Evolutionary conservation across 73 alveolate genomes (phyloP).

Genomic region (Paramecium octaurelia): DNA sequence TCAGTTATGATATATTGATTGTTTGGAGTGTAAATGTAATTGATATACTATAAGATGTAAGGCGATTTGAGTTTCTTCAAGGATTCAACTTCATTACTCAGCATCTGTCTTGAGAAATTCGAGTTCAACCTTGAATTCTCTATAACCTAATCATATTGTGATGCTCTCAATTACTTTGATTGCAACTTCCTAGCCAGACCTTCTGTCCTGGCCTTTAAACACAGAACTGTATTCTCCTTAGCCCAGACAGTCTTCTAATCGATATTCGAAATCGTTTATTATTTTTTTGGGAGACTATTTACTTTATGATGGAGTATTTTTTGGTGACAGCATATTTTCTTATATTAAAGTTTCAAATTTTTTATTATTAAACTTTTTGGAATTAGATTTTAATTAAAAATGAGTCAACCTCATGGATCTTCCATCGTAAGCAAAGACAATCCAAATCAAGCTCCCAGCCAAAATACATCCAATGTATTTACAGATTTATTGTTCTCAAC

Average conservation of each 20-base stretch:
- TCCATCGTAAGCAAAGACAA: not conserved
- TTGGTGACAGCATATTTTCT: not conserved
- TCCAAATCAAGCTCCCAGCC: not conserved
- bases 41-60: not conserved
- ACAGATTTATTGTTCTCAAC: not conserved
- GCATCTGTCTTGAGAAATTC: not conserved
- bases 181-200: constrained; percentile 42
- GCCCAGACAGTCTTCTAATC: not conserved
- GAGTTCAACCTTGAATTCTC: constrained; percentile 19
- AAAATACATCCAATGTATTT: not conserved
- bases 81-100: constrained; percentile 36
- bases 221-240: not conserved
- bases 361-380: not conserved
- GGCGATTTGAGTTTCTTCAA: not conserved
- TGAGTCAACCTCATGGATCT: not conserved
- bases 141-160: not conserved
- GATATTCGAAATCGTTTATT: not conserved
- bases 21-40: not conserved
- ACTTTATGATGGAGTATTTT: not conserved
- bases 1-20: constrained; percentile 51
- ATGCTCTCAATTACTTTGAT: not conserved
- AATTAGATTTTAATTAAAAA: not conserved
- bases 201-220: not conserved
- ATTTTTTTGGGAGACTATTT: not conserved
- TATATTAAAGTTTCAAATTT: not conserved